Percentiles rank a stretch among this genome's conserved stretches.
phyloP scores from a whole-genome alignment of 352 stramenopile genomes.

The Globisporangium solare region DNA sequence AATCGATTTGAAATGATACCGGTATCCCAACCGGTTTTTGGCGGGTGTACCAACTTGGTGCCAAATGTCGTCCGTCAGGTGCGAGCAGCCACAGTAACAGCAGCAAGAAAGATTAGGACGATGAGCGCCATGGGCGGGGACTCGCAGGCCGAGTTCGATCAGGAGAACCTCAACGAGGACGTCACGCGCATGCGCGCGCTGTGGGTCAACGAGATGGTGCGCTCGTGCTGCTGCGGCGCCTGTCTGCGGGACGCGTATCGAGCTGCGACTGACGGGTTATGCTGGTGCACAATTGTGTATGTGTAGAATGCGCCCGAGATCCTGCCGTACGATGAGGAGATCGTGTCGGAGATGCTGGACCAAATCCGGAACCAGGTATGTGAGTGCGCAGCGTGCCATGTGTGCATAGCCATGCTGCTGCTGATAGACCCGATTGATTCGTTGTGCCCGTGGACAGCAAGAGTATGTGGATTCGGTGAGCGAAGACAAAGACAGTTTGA shows the following conservation, averaged over 20 bases:
- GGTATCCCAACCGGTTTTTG: no score
- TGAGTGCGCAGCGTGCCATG: background rate
- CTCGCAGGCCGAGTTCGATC: slow-evolving; percentile 40
- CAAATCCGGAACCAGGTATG: slow-evolving; percentile 76
- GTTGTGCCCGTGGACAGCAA: slow-evolving; percentile 32
- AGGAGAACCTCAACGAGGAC: slow-evolving; percentile 80
- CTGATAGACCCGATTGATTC: background rate
- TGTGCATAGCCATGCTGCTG: background rate
- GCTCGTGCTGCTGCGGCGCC: background rate
- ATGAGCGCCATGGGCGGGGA: slow-evolving; percentile 13
- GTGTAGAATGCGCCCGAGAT: slow-evolving; percentile 75
- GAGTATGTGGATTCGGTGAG: slow-evolving; percentile 80
- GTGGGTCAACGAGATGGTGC: slow-evolving; percentile 84
- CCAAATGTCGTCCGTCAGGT: background rate
- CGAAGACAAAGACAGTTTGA: slow-evolving; percentile 55
- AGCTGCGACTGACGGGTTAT: background rate
- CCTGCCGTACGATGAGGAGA: slow-evolving; percentile 69
- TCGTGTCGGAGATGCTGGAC: slow-evolving; percentile 79
- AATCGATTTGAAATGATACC: no score
- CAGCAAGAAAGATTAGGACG: background rate
- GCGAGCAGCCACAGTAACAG: no score
- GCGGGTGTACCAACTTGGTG: no score
- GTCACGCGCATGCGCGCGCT: slow-evolving; percentile 58
- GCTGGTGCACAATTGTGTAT: background rate
- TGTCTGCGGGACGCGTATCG: no score